Percentiles rank a stretch among this genome's conserved stretches.
phyloP scores from a whole-genome alignment of 75 land plant species.

The Cryptomeria japonica region DNA sequence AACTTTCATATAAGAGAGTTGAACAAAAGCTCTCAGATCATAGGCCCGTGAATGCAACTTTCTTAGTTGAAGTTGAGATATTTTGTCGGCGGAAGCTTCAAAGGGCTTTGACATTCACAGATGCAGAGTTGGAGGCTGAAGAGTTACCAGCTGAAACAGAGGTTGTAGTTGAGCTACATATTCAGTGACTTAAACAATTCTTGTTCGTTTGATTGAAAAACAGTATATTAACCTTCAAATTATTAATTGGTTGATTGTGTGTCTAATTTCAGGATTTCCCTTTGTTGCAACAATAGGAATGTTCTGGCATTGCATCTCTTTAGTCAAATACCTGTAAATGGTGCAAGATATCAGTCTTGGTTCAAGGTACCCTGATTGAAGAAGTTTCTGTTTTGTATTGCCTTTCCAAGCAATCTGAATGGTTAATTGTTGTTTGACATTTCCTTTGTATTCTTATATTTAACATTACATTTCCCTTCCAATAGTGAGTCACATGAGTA shows the following conservation, averaged over 20 bases:
- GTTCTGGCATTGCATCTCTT: neutral
- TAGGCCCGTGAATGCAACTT: conserved; percentile 82
- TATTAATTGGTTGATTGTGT: neutral
- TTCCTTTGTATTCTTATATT: neutral
- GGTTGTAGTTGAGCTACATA: neutral
- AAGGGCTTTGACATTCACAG: conserved; percentile 58
- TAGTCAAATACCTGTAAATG: neutral
- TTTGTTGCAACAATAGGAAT: neutral
- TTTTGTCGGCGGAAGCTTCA: conserved; percentile 54
- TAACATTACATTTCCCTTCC: neutral
- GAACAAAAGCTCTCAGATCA: conserved; percentile 83
- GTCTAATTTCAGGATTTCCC: conserved; percentile 3
- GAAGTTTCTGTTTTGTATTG: neutral
- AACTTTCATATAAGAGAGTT: conserved; percentile 53
- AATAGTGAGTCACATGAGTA: neutral
- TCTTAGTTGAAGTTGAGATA: conserved; percentile 74
- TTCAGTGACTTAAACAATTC: neutral
- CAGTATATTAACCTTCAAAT: neutral
- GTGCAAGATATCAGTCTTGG: neutral
- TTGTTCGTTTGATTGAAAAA: neutral
- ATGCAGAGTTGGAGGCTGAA: conserved; percentile 45
- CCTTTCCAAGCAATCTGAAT: neutral
- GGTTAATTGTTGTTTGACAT: neutral
- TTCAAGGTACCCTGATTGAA: neutral
- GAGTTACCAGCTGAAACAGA: conserved; percentile 2